Evolutionary conservation across 2,329 filamentous ascomycete species (phyloP).

Genomic region (Colletotrichum musicola): DNA sequence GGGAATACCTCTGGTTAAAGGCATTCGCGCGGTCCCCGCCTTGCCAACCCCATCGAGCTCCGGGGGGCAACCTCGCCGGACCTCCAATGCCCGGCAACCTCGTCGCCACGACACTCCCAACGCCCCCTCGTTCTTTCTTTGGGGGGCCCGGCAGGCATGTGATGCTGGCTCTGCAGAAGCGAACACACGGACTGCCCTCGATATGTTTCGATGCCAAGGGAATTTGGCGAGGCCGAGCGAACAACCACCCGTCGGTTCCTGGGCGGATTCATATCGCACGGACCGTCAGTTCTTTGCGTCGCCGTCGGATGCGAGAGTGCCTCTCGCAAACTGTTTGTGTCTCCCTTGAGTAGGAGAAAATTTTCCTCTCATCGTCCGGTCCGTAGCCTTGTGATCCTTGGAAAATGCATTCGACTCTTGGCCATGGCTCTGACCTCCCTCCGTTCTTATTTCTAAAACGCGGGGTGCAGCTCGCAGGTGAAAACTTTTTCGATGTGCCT

Average conservation of each 20-base stretch:
- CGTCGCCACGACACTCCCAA: conserved; percentile 13
- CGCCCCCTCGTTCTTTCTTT: not conserved
- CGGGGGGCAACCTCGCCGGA: conserved; percentile 15
- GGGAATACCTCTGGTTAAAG: too few relatives aligned
- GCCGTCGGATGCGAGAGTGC: too few relatives aligned
- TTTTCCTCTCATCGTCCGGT: conserved; percentile 2
- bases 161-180: conserved; percentile 14
- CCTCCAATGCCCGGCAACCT: conserved; percentile 17
- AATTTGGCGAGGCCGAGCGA: conserved; percentile 35
- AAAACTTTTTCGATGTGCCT: conserved; percentile 4
- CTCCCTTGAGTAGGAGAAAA: not conserved
- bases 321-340: too few relatives aligned
- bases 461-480: conserved; percentile 26
- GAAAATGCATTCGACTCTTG: not conserved
- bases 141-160: conserved; percentile 28
- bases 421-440: not conserved
- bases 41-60: not conserved
- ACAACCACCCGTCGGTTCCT: not conserved
- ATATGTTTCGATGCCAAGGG: conserved; percentile 30
- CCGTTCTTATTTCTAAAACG: conserved; percentile 9
- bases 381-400: not conserved
- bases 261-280: not conserved
- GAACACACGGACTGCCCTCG: conserved; percentile 28
- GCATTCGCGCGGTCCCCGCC: too few relatives aligned
- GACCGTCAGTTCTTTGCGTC: not conserved